phyloP scores from a whole-genome alignment of 768 basidiomycete species.

The Mycena vulgaris region DNA sequence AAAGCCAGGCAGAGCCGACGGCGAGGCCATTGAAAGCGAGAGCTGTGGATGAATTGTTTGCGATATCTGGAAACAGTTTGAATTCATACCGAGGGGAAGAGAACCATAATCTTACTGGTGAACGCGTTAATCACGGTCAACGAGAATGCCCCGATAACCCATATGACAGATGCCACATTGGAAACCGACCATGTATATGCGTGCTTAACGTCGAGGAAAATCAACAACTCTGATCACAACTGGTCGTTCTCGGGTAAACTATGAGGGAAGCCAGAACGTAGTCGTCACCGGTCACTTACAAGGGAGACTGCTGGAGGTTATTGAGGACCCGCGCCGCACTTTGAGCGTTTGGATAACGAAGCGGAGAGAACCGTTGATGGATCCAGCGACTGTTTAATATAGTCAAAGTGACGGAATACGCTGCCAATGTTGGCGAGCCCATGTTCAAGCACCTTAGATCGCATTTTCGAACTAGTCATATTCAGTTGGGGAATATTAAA shows the following conservation, averaged over 20 bases:
- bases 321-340: too few relatives aligned
- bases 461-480: too few relatives aligned
- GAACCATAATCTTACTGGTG: not conserved
- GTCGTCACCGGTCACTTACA: not conserved
- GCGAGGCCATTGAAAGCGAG: not conserved
- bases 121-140: not conserved
- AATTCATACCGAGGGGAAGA: too few relatives aligned
- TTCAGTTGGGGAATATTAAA: too few relatives aligned
- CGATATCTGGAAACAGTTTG: not conserved
- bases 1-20: not conserved
- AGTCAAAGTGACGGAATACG: too few relatives aligned
- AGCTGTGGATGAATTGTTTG: not conserved
- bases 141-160: not conserved
- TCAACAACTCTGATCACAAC: not conserved
- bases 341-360: too few relatives aligned
- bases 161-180: not conserved
- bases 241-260: not conserved
- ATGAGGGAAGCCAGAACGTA: not conserved
- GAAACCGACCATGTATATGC: not conserved
- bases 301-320: too few relatives aligned
- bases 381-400: too few relatives aligned
- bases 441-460: too few relatives aligned
- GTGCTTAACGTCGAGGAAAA: not conserved
- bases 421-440: too few relatives aligned
- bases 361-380: too few relatives aligned